phyloP scores from a whole-genome alignment of 2,329 filamentous ascomycete genomes.

The Helotiales sp. region DNA sequence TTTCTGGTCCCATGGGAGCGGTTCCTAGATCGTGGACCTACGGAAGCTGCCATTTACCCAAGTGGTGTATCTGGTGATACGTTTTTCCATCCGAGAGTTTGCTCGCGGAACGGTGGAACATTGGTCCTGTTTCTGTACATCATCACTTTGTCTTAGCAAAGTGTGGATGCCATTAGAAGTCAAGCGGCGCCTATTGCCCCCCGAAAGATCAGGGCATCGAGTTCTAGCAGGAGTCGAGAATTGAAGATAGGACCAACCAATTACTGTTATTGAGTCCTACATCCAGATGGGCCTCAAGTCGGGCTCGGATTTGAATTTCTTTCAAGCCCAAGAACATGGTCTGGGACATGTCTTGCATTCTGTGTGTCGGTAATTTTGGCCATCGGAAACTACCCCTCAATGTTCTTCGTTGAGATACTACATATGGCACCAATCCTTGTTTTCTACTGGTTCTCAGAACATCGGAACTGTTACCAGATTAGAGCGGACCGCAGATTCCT shows the following conservation, averaged over 20 bases:
- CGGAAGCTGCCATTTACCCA: not conserved
- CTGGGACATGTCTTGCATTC: too few relatives aligned
- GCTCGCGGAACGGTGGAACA: not conserved
- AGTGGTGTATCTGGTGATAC: not conserved
- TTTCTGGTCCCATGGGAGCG: not conserved
- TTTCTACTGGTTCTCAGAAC: not conserved
- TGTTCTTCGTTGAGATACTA: not conserved
- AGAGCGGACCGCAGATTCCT: constrained; percentile 12
- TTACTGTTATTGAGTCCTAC: too few relatives aligned
- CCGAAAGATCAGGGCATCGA: too few relatives aligned
- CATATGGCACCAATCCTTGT: not conserved
- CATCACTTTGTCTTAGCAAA: not conserved
- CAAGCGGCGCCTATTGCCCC: too few relatives aligned
- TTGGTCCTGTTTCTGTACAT: not conserved
- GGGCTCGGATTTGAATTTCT: too few relatives aligned
- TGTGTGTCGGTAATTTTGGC: too few relatives aligned
- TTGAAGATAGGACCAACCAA: too few relatives aligned
- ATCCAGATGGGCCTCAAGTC: too few relatives aligned
- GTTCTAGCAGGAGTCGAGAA: too few relatives aligned
- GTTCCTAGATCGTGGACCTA: constrained; percentile 5
- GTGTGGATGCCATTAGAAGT: not conserved
- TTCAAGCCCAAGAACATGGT: too few relatives aligned
- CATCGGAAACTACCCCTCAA: not conserved
- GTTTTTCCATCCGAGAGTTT: not conserved
- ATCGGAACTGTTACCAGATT: constrained; percentile 8